These are phyloP conservation scores for Fusarium lyarnte DNA, from an alignment of 2,329 filamentous ascomycete genomes.

Conservation along the genomic window DNA sequence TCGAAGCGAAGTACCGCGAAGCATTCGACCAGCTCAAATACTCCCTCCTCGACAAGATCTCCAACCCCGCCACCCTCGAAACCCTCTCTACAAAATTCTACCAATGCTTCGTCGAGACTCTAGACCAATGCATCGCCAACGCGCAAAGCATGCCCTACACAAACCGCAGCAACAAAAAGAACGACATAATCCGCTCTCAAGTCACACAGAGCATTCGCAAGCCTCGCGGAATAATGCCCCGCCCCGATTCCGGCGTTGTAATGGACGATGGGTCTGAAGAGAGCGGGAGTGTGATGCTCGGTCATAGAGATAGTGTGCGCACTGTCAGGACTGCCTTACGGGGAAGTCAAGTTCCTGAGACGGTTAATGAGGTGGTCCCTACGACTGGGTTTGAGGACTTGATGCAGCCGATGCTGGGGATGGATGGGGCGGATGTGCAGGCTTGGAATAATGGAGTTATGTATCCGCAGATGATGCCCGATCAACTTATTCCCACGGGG, in stretches of 20 bases:
- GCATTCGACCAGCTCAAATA: conserved; percentile 48
- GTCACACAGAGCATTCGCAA: conserved; percentile 36
- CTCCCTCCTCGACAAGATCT: conserved; percentile 51
- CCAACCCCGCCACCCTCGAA: conserved; percentile 51
- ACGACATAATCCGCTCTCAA: conserved; percentile 41
- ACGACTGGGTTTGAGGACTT: conserved; percentile 31
- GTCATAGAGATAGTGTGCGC: conserved; percentile 46
- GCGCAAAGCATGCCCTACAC: conserved; percentile 52
- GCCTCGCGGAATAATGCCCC: conserved; percentile 39
- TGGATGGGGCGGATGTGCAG: conserved; percentile 37
- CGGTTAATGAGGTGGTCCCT: conserved; percentile 31
- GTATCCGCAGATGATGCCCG: conserved; percentile 37
- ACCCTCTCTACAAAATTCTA: conserved; percentile 52
- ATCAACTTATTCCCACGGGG: conserved; percentile 37
- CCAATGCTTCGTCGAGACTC: conserved; percentile 53
- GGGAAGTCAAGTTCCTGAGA: conserved; percentile 41
- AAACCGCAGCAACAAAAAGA: conserved; percentile 54
- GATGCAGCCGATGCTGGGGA: conserved; percentile 30
- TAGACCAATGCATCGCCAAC: conserved; percentile 49
- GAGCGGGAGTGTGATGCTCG: conserved; percentile 46
- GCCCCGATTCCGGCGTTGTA: conserved; percentile 52
- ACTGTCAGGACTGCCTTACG: conserved; percentile 39
- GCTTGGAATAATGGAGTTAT: conserved; percentile 45
- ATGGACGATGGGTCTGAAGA: conserved; percentile 53
- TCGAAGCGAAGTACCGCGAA: conserved; percentile 47